phyloP scores from a whole-genome alignment of 345 rosid genomes.

The Salix dunnii region DNA sequence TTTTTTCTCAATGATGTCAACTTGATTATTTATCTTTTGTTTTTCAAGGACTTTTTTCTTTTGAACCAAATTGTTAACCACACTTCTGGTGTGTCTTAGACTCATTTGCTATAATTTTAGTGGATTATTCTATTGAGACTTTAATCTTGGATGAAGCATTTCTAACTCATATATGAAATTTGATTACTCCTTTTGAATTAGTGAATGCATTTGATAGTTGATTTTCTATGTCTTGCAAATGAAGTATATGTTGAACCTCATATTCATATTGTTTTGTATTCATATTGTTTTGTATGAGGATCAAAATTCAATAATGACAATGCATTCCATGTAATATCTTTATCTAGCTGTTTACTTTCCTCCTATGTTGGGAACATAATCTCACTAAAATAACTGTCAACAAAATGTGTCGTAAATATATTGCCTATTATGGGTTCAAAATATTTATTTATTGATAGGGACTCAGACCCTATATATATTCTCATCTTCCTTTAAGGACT shows the following conservation, averaged over 20 bases:
- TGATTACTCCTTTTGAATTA: not conserved
- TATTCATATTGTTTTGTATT: not conserved
- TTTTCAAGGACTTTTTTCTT: no score
- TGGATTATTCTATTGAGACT: no score
- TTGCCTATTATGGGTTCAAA: not conserved
- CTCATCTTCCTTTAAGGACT: not conserved
- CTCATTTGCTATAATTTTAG: no score
- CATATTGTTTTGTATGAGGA: not conserved
- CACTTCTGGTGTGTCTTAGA: no score
- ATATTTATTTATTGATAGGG: not conserved
- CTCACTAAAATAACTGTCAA: constrained; percentile 1
- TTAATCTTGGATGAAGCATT: not conserved
- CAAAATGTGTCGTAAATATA: not conserved
- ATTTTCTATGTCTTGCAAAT: not conserved
- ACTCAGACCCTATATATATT: not conserved
- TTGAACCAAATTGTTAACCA: no score
- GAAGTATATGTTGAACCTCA: not conserved
- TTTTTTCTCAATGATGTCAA: no score
- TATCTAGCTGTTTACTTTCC: not conserved
- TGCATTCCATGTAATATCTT: no score
- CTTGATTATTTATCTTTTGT: no score
- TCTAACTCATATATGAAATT: not conserved
- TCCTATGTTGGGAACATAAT: not conserved
- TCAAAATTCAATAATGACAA: no score
- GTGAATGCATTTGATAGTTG: not conserved